A percentile compares a stretch with the other conserved stretches of the same genome.
Conservation (phyloP, 441 rosid species). For the Arabidopsis lyrata region DNA sequence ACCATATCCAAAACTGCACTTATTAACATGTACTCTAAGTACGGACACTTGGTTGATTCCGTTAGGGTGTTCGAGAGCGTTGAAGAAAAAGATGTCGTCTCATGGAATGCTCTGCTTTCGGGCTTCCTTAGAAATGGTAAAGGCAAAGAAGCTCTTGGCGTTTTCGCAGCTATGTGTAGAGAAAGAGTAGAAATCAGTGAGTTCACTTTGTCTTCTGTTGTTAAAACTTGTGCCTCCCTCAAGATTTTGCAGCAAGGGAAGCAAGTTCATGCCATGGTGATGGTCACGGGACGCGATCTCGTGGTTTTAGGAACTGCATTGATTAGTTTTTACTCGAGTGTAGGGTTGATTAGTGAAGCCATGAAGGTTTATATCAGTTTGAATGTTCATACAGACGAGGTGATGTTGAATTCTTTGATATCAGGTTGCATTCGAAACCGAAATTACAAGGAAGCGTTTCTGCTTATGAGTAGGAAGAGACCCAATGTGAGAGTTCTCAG, state of each 20-base stretch:
- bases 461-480: conserved; percentile 54
- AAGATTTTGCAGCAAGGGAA: conserved; percentile 66
- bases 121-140: conserved; percentile 61
- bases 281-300: conserved; percentile 71
- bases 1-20: conserved; percentile 69
- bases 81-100: conserved; percentile 62
- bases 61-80: conserved; percentile 61
- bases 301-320: conserved; percentile 74
- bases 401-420: conserved; percentile 72
- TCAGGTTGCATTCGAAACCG: conserved; percentile 65
- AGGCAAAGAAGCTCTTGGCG: conserved; percentile 58
- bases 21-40: conserved; percentile 73
- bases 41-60: conserved; percentile 54
- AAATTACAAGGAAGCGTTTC: conserved; percentile 60
- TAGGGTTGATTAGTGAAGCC: conserved; percentile 59
- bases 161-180: conserved; percentile 62
- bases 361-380: conserved; percentile 57
- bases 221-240: conserved; percentile 67
- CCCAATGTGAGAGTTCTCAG: conserved; percentile 69
- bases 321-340: conserved; percentile 67
- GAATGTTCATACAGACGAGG: conserved; percentile 51
- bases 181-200: conserved; percentile 62
- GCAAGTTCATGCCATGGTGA: conserved; percentile 73
- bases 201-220: conserved; percentile 69
- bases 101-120: conserved; percentile 82